These are phyloP conservation scores for Malus hybrid DNA, from an alignment of 331 rosid species.

Conservation along the genomic window DNA sequence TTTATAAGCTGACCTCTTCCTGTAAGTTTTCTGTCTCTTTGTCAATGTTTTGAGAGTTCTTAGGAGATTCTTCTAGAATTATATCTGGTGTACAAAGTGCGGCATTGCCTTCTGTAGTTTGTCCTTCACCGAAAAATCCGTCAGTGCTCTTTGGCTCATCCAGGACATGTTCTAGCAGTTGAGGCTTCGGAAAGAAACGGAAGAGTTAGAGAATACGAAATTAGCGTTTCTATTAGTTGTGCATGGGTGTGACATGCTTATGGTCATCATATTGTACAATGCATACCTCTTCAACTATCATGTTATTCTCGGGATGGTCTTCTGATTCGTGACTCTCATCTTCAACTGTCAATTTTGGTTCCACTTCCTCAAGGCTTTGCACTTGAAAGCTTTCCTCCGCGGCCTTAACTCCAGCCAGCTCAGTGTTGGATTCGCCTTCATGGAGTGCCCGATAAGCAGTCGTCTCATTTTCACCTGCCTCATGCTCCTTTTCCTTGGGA, in stretches of 20 bases:
- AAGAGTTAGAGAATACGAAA: not conserved
- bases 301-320: not conserved
- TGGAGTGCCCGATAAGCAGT: not conserved
- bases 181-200: not conserved
- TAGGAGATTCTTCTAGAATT: slow-evolving; percentile 7
- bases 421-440: not conserved
- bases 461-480: not conserved
- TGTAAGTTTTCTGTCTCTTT: slow-evolving; percentile 12
- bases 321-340: not conserved
- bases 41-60: not conserved
- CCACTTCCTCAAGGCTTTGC: slow-evolving; percentile 7
- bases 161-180: not conserved
- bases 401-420: not conserved
- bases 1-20: not conserved
- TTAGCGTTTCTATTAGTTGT: not conserved
- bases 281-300: not conserved
- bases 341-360: not conserved
- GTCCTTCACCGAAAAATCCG: not conserved
- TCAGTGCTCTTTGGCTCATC: not conserved
- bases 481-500: not conserved
- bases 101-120: not conserved
- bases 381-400: not conserved
- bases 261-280: too few species aligned
- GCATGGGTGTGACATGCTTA: too few species aligned
- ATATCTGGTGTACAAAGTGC: not conserved